These are phyloP conservation scores for Trametes meyenii DNA, from an alignment of 768 basidiomycete species.

Conservation along the genomic window DNA sequence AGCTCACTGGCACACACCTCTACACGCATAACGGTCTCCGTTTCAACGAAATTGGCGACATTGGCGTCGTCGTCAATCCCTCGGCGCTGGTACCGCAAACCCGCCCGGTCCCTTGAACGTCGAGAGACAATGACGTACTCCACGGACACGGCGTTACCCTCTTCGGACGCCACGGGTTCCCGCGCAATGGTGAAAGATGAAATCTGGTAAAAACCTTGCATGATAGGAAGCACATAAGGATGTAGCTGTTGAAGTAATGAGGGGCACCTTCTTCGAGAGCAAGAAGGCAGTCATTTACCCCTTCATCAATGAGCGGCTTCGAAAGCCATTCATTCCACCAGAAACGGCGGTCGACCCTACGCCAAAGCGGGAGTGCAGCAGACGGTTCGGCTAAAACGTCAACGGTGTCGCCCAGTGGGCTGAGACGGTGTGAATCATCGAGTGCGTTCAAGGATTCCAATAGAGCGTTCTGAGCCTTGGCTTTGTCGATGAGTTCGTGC, in stretches of 20 bases:
- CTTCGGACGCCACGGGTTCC: slow-evolving; percentile 43
- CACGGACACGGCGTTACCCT: slow-evolving; percentile 47
- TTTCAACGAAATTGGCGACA: slow-evolving; percentile 96
- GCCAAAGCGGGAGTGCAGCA: slow-evolving; percentile 84
- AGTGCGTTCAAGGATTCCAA: slow-evolving; percentile 63
- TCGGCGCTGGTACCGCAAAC: slow-evolving; percentile 90
- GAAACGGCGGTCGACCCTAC: slow-evolving; percentile 85
- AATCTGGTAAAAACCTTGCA: slow-evolving; percentile 91
- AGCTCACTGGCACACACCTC: slow-evolving; percentile 52
- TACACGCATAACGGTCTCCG: slow-evolving; percentile 85
- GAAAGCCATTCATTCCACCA: slow-evolving; percentile 97
- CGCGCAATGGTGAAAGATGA: slow-evolving; percentile 66
- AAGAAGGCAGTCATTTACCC: slow-evolving; percentile 50
- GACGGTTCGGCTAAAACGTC: slow-evolving; percentile 72
- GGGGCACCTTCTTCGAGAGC: background rate
- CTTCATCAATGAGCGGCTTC: slow-evolving; percentile 84
- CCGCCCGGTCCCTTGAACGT: slow-evolving; percentile 86
- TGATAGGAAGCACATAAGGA: slow-evolving; percentile 84
- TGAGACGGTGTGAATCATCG: slow-evolving; percentile 31
- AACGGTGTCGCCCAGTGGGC: slow-evolving; percentile 39
- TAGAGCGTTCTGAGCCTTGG: slow-evolving; percentile 59
- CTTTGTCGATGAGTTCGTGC: slow-evolving; percentile 61
- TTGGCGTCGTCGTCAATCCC: slow-evolving; percentile 93
- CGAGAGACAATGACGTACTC: slow-evolving; percentile 86
- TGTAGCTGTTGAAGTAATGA: slow-evolving; percentile 58